Percentiles rank a stretch among this genome's conserved stretches.
Evolutionary conservation across 306 rosid species (phyloP).

Genomic region (Carpinus viminea): DNA sequence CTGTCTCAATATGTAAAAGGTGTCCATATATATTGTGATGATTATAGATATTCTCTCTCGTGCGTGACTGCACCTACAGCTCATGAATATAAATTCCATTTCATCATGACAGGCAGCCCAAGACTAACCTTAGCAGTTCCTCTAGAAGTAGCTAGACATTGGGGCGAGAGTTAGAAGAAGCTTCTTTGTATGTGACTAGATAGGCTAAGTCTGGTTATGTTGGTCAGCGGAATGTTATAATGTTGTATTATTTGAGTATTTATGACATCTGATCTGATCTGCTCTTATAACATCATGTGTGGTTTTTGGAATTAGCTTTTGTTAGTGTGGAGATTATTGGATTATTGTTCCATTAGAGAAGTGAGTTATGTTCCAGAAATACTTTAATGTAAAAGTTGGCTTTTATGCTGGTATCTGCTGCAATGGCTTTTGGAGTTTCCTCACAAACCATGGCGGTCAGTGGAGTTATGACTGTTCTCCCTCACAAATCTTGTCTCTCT

Average conservation of each 20-base stretch:
- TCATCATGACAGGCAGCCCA: not conserved
- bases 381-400: not conserved
- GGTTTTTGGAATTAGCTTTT: not conserved
- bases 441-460: not conserved
- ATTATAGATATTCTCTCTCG: not conserved
- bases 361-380: not conserved
- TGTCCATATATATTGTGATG: not conserved
- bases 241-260: not conserved
- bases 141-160: not conserved
- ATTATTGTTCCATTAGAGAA: not conserved
- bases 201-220: not conserved
- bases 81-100: constrained; percentile 1
- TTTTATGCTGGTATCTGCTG: not conserved
- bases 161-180: not conserved
- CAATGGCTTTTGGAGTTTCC: not conserved
- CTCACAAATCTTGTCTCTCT: not conserved
- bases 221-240: not conserved
- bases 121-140: not conserved
- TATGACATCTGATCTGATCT: not conserved
- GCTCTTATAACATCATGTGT: not conserved
- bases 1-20: not conserved
- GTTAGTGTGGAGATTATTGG: not conserved
- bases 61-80: not conserved
- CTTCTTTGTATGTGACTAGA: not conserved
- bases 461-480: not conserved